Base-by-base conservation (phyloP, 352 stramenopile species). In the Peronospora destructor region DNA sequence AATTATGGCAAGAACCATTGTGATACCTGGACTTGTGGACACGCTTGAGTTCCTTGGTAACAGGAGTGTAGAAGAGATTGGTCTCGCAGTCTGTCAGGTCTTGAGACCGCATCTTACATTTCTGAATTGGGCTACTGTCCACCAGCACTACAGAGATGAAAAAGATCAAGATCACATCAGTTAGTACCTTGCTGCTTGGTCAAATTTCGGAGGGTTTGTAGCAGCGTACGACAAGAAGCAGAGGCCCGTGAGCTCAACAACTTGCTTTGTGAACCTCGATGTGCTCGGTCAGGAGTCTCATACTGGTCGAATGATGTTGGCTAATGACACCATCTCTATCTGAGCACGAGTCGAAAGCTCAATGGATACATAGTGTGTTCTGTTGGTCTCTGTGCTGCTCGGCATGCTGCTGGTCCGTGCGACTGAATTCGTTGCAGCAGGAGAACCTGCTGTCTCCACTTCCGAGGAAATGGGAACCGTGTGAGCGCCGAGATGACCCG, bases 91-190 rank as follows among this genome's bases (percentile, higher is more conserved):
- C 73, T 4, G 56, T 51, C 9, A 73, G 59, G 34, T 71, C 66
- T 17, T 81, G 43, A 10, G 70, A 56, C 12, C 73, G 55, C 53
- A 85, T 76, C 53, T 87, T 87, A 49, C 78, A 73, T 57, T 89
- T 87, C 41, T 84, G 75, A 23, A 66, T 87, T 8, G 78, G 75
- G 56, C 78, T 87, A 51, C 64, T 78, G 32, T 73, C 64, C 13
- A 70, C 57, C 16, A 68, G 23, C 32, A 77, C 56, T 66, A 35
- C 36, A 53, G 8, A 42, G 11, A 17, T 6, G 13, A 13, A 53
- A 19, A n/a, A 41, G 12, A 40, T 17, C 11, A 17, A 37, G 5
- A 21, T 21, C 34, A 53, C 35, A 25, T 41, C 17, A 43, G 12
- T 60, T 50, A 53, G n/a, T 37, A 29, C 14, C 8, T 12, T 21